Percentiles rank a stretch among this genome's conserved stretches.
Conservation (phyloP, 495 filamentous ascomycete species). For the Podospora fimiseda region DNA sequence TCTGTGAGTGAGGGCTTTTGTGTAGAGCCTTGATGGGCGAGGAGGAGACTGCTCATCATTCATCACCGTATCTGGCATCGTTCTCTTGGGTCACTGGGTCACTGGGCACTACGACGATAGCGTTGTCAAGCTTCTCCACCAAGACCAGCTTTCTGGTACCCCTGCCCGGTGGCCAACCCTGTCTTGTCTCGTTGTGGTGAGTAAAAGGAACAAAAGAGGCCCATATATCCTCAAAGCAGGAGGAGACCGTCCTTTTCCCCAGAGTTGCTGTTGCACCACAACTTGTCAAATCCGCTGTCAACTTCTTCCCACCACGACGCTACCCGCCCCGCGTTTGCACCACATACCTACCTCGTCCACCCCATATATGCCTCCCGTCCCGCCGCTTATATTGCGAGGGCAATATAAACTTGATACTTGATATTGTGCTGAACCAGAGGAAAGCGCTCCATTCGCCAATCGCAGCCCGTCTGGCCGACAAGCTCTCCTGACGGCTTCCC, state of each 20-base stretch:
- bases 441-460: constrained; percentile 26
- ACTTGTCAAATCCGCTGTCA: constrained; percentile 18
- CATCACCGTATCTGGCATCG: constrained; percentile 5
- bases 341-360: constrained; percentile 10
- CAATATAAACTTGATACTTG: constrained; percentile 35
- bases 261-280: constrained; percentile 7
- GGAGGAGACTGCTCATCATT: background rate
- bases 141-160: constrained; percentile 18
- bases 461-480: constrained; percentile 22
- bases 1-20: constrained; percentile 15
- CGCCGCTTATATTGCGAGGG: constrained; percentile 33
- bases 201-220: constrained; percentile 14
- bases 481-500: constrained; percentile 23
- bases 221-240: constrained; percentile 32
- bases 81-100: background rate
- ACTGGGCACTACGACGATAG: constrained; percentile 20
- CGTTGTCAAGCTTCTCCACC: constrained; percentile 25
- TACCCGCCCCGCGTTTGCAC: constrained; percentile 11
- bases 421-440: constrained; percentile 32
- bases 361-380: constrained; percentile 27
- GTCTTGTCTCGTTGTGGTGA: constrained; percentile 12
- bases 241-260: constrained; percentile 18
- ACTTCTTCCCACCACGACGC: constrained; percentile 12
- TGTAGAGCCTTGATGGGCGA: background rate
- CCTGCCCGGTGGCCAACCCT: constrained; percentile 26